Evolutionary conservation across 1,284 basidiomycete genomes (phyloP), one percentile per base, ranked within the genome.

Genomic region (Schizopora paradoxa): DNA sequence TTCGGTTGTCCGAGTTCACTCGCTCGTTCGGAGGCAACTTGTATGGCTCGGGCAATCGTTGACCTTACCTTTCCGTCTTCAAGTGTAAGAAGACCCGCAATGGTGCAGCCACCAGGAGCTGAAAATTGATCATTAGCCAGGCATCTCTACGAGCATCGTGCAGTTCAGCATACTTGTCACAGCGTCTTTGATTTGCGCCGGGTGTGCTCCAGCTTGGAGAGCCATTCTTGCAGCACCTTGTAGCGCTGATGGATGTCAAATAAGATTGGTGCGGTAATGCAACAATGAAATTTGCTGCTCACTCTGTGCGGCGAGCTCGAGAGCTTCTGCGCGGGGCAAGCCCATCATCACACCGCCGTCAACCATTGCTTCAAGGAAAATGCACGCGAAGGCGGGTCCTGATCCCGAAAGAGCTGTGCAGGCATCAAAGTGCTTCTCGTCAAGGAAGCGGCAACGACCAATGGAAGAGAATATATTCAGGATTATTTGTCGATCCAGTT

Each of bases 281-380:
- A 13, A 27, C 7, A 31, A 39, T 50, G 31, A 47, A 51, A 46
- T 19, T 28, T 33, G 39, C 39, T 6, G 67, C 82, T 61, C 64
- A 95, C 93, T 94, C 68, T 99, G 96, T 40, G 95, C 86, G 36
- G 96, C 95, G 43, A 99, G 69, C 62, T 99, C 96, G 29, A 98
- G 66, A 4, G 96, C 94, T 65, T 98, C 95, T 0, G 83, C 77
- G 51, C 96, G 75, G 2, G 96, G 96, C 37, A 99, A 70, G 22
- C 96, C 96, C 96, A 99, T 99, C 96, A 99, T 99, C 34, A 99
- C 96, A 25, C 92, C 96, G 26, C 96, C 96, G 65, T 99, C 96
- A 2, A 92, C 87, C 93, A 99, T 97, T 0, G 96, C 95, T 66
- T 99, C 96, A 50, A 99, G 74, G 58, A 99, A 94, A 38, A 99